Evolutionary conservation across 768 basidiomycete species (phyloP).

Genomic region (Lactarius sp.): DNA sequence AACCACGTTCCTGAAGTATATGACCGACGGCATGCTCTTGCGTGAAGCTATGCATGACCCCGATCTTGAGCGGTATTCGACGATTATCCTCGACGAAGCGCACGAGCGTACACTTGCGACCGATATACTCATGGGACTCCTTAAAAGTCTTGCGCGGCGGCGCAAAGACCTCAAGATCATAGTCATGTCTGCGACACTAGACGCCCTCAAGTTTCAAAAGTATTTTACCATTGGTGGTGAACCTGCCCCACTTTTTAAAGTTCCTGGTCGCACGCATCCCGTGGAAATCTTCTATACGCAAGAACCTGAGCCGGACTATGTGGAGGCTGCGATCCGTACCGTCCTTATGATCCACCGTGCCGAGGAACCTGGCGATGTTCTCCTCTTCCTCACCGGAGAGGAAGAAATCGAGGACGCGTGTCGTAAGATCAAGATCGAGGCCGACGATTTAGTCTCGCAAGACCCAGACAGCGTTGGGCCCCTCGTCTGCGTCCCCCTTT

Average conservation of each 20-base stretch:
- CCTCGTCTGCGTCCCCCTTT: slow-evolving; percentile 84
- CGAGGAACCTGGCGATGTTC: slow-evolving; percentile 87
- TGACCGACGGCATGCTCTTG: slow-evolving; percentile 99
- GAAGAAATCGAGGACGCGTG: slow-evolving; percentile 98
- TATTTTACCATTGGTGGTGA: slow-evolving; percentile 62
- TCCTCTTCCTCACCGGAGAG: slow-evolving; percentile 96
- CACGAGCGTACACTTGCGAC: slow-evolving; percentile 98
- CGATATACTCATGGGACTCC: slow-evolving; percentile 96
- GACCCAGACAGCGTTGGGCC: slow-evolving; percentile 79
- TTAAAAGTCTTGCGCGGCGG: slow-evolving; percentile 77
- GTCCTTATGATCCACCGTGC: slow-evolving; percentile 97
- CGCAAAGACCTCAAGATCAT: slow-evolving; percentile 93
- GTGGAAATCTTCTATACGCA: slow-evolving; percentile 95
- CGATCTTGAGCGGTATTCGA: slow-evolving; percentile 82
- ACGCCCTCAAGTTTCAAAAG: slow-evolving; percentile 93
- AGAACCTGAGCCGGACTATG: slow-evolving; percentile 91
- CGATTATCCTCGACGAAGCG: slow-evolving; percentile 97
- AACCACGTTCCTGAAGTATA: slow-evolving; percentile 95
- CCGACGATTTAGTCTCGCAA: slow-evolving; percentile 71
- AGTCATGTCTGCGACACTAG: slow-evolving; percentile 97
- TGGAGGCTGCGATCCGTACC: slow-evolving; percentile 93
- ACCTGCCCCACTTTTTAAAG: slow-evolving; percentile 78
- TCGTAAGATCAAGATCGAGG: slow-evolving; percentile 86
- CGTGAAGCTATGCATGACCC: slow-evolving; percentile 98
- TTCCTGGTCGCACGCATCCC: slow-evolving; percentile 90